A percentile compares a stretch with the other conserved stretches of the same genome.
Evolutionary conservation across 768 basidiomycete species (phyloP).

Genomic region (Agaricus sinodeliciosus): DNA sequence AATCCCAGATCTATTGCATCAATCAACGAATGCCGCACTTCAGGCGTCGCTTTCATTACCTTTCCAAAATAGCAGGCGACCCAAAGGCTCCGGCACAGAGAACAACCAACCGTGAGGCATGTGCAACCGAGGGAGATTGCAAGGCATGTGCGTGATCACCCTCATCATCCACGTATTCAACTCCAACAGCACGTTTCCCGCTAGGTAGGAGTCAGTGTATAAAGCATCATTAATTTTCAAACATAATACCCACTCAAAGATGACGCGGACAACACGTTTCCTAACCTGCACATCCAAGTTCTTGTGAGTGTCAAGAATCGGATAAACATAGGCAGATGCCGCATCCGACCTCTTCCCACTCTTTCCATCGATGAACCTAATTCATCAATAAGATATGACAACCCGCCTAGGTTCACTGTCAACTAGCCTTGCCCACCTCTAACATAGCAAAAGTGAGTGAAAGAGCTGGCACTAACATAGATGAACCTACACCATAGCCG

Average conservation of each 20-base stretch:
- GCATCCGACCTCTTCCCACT: slow-evolving; percentile 53
- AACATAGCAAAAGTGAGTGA: neutral
- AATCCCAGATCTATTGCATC: slow-evolving; percentile 35
- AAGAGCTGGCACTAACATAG: neutral
- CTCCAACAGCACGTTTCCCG: slow-evolving; percentile 36
- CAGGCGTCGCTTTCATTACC: slow-evolving; percentile 14
- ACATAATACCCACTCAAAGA: slow-evolving; percentile 36
- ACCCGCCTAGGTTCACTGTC: too few species aligned
- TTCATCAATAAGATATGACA: neutral
- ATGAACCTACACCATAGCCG: slow-evolving; percentile 39
- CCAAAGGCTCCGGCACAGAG: slow-evolving; percentile 50
- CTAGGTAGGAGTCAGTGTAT: slow-evolving; percentile 18
- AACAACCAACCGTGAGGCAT: slow-evolving; percentile 40
- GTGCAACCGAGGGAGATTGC: slow-evolving; percentile 19
- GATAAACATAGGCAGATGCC: slow-evolving; percentile 47
- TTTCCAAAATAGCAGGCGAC: slow-evolving; percentile 48
- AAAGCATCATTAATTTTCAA: neutral
- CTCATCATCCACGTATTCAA: slow-evolving; percentile 41
- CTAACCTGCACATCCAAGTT: slow-evolving; percentile 36
- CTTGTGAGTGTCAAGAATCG: slow-evolving; percentile 28
- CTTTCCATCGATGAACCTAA: slow-evolving; percentile 45
- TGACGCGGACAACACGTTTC: slow-evolving; percentile 38
- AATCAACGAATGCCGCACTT: neutral
- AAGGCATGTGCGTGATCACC: slow-evolving; percentile 18
- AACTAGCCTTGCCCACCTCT: slow-evolving; percentile 52